phyloP scores from a whole-genome alignment of 495 filamentous ascomycete genomes.

The Neurospora sublineolata region DNA sequence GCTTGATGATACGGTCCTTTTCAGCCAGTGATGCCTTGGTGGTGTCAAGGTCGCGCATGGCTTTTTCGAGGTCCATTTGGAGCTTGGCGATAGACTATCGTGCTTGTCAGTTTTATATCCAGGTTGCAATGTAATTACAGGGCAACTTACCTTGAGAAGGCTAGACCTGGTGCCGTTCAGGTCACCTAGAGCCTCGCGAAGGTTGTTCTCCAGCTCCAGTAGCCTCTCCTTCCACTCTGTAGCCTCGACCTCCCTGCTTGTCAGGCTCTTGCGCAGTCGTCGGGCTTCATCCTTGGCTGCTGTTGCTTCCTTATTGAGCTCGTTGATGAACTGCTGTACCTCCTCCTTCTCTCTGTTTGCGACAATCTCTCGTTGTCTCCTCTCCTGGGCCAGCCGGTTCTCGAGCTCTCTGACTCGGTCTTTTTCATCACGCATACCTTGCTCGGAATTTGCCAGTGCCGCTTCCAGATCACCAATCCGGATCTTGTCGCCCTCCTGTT shows the following conservation, averaged over 20 bases:
- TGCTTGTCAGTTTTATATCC: conserved; percentile 1
- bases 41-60: conserved; percentile 66
- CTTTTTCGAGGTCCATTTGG: conserved; percentile 76
- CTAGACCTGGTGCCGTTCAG: conserved; percentile 77
- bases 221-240: conserved; percentile 81
- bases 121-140: neutral
- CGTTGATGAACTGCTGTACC: conserved; percentile 57
- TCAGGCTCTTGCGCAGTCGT: conserved; percentile 66
- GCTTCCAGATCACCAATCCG: conserved; percentile 88
- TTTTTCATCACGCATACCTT: conserved; percentile 64
- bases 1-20: conserved; percentile 78
- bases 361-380: conserved; percentile 75
- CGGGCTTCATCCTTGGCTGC: conserved; percentile 79
- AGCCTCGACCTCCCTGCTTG: conserved; percentile 74
- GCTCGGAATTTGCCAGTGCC: conserved; percentile 59
- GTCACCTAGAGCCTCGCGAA: conserved; percentile 73
- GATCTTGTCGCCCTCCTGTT: conserved; percentile 97
- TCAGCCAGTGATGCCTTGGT: conserved; percentile 65
- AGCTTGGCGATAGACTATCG: conserved; percentile 68
- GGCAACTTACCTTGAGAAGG: conserved; percentile 52
- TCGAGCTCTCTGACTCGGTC: conserved; percentile 72
- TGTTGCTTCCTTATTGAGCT: conserved; percentile 71
- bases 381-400: conserved; percentile 61
- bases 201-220: conserved; percentile 75
- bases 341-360: conserved; percentile 85